A percentile compares a stretch with the other conserved stretches of the same genome.
Conservation (phyloP, 2,329 filamentous ascomycete species). For the Dryadomyces sulphureus region DNA sequence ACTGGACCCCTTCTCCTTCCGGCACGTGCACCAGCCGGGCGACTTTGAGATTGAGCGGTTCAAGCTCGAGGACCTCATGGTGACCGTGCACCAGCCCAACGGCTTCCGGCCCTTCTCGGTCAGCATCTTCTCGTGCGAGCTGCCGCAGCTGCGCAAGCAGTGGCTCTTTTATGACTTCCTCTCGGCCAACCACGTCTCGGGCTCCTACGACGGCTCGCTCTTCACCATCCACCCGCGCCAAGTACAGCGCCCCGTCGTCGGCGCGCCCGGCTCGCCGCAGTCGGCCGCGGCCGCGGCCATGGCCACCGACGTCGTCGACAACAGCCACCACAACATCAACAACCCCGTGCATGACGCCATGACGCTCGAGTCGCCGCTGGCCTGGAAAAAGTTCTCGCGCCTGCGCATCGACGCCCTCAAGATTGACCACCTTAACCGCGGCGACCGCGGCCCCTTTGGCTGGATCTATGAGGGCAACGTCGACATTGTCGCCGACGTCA, state of each 20-base stretch:
- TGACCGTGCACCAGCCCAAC: constrained; percentile 81
- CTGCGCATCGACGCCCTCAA: constrained; percentile 85
- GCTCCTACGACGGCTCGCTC: constrained; percentile 85
- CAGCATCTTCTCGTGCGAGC: constrained; percentile 89
- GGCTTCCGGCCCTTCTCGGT: constrained; percentile 89
- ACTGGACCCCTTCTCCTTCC: constrained; percentile 72
- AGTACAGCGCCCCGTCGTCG: constrained; percentile 39
- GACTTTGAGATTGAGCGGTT: constrained; percentile 97
- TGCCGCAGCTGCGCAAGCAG: constrained; percentile 84
- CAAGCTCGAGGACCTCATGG: constrained; percentile 83
- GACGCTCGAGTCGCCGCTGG: constrained; percentile 15
- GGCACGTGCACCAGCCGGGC: constrained; percentile 74
- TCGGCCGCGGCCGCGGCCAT: constrained; percentile 45
- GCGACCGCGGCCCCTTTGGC: constrained; percentile 83
- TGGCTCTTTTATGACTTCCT: constrained; percentile 98
- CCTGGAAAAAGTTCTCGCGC: constrained; percentile 92
- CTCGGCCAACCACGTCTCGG: constrained; percentile 89
- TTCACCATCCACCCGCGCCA: constrained; percentile 96
- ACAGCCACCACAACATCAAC: constrained; percentile 44
- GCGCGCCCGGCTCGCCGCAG: too few species aligned
- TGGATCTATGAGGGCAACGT: constrained; percentile 98
- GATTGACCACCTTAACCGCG: constrained; percentile 90
- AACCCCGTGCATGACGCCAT: constrained; percentile 5
- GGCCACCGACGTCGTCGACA: constrained; percentile 31
- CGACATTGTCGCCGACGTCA: constrained; percentile 89